Evolutionary conservation across 805 yeast genomes (phyloP).

Genomic region (Metschnikowia borealis): DNA sequence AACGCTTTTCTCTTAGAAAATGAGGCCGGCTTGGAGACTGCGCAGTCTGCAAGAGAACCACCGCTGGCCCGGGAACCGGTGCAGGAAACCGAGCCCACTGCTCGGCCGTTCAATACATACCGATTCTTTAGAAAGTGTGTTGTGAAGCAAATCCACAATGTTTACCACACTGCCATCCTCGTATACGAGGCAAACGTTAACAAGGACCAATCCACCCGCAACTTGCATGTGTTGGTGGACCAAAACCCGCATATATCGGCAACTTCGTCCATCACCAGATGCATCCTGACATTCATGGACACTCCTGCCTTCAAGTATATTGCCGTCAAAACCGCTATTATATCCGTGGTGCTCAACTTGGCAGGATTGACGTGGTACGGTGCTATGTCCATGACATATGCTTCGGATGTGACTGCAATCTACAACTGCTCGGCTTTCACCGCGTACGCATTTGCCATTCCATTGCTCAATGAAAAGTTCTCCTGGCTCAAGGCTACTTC

Average conservation of each 20-base stretch:
- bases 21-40: constrained; percentile 8
- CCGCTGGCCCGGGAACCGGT: constrained; percentile 5
- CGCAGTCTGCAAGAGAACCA: constrained; percentile 9
- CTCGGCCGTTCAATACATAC: constrained; percentile 15
- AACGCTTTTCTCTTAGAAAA: constrained; percentile 27
- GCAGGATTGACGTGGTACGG: constrained; percentile 88
- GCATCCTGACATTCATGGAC: constrained; percentile 32
- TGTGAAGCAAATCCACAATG: constrained; percentile 41
- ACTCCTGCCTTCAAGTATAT: constrained; percentile 51
- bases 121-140: constrained; percentile 33
- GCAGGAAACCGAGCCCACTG: constrained; percentile 1
- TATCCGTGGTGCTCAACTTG: constrained; percentile 57
- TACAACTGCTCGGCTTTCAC: constrained; percentile 88
- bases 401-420: constrained; percentile 84
- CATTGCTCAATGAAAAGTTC: constrained; percentile 62
- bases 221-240: constrained; percentile 32
- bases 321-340: constrained; percentile 35
- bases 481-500: constrained; percentile 59
- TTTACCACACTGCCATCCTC: constrained; percentile 40
- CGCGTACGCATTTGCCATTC: constrained; percentile 80
- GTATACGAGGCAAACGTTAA: constrained; percentile 41
- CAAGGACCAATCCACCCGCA: constrained; percentile 29
- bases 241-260: constrained; percentile 35
- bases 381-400: constrained; percentile 75
- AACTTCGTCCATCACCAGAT: constrained; percentile 29